Conservation (phyloP, 1,139 yeast genomes). For the Candida glucosophila region DNA sequence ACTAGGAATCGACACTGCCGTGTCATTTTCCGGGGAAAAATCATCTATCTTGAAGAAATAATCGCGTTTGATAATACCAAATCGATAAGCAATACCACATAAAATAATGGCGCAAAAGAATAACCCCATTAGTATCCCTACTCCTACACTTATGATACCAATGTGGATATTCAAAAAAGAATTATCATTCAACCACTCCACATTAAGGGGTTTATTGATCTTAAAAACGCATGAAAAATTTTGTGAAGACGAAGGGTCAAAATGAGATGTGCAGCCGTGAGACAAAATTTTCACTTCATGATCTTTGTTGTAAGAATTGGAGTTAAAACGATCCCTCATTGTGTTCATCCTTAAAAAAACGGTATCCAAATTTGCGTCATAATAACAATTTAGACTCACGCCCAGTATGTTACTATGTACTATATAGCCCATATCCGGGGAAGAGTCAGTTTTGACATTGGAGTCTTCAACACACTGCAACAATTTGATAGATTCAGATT, state of each 20-base stretch:
- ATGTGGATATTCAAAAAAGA: conserved; percentile 46
- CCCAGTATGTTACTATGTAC: conserved; percentile 29
- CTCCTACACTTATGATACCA: conserved; percentile 57
- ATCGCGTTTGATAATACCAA: no score
- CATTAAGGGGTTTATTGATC: conserved; percentile 54
- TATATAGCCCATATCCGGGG: conserved; percentile 1
- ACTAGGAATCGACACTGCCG: no score
- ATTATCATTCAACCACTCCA: conserved; percentile 47
- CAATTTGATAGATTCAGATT: conserved; percentile 29
- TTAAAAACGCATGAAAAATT: conserved; percentile 53
- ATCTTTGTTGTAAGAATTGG: conserved; percentile 42
- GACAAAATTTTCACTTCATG: conserved; percentile 59
- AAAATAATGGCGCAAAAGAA: conserved; percentile 27
- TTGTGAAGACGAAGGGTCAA: conserved; percentile 5
- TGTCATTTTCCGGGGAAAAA: no score
- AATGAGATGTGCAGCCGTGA: conserved; percentile 54
- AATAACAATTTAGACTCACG: conserved; percentile 34
- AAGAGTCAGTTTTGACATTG: no score
- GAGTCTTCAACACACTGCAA: conserved; percentile 24
- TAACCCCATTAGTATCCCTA: conserved; percentile 58
- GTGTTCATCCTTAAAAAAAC: conserved; percentile 16
- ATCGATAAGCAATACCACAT: conserved; percentile 19
- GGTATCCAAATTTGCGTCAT: no score
- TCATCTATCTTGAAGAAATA: no score
- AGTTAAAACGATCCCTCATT: conserved; percentile 12